phyloP scores from a whole-genome alignment of 768 basidiomycete species.

The Mycena leptocephala region DNA sequence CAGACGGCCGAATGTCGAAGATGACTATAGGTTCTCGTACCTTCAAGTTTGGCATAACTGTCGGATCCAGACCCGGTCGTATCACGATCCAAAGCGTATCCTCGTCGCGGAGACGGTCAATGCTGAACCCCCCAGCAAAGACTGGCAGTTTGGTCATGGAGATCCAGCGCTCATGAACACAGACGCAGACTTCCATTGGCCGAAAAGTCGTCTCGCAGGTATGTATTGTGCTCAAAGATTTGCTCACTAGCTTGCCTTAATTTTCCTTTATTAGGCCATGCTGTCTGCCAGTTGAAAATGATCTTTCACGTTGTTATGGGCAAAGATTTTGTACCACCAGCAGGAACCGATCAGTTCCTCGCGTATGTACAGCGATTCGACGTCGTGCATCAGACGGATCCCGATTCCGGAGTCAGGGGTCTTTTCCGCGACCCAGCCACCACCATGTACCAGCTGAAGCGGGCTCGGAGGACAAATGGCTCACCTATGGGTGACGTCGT shows the following conservation, averaged over 20 bases:
- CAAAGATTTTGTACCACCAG: too few species aligned
- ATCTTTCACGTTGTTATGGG: not conserved
- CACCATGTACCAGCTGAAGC: not conserved
- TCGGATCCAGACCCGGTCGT: not conserved
- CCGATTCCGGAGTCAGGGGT: not conserved
- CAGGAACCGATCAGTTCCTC: not conserved
- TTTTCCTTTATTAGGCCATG: not conserved
- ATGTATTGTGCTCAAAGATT: not conserved
- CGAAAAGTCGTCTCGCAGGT: not conserved
- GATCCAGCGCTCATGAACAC: not conserved
- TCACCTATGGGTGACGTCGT: not conserved
- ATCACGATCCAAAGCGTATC: not conserved
- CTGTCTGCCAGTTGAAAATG: not conserved
- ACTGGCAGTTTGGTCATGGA: not conserved
- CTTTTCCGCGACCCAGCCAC: not conserved
- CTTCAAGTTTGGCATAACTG: not conserved
- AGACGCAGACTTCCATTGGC: not conserved
- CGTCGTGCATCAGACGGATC: not conserved
- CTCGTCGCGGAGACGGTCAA: not conserved
- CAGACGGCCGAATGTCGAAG: not conserved
- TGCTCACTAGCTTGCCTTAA: not conserved
- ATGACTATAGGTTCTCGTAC: not conserved
- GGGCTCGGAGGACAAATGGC: not conserved
- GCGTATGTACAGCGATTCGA: not conserved
- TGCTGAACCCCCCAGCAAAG: not conserved